A percentile compares a stretch with the other conserved stretches of the same genome.
phyloP scores from a whole-genome alignment of 2,329 filamentous ascomycete genomes.

The Pseudogymnoascus sp. region DNA sequence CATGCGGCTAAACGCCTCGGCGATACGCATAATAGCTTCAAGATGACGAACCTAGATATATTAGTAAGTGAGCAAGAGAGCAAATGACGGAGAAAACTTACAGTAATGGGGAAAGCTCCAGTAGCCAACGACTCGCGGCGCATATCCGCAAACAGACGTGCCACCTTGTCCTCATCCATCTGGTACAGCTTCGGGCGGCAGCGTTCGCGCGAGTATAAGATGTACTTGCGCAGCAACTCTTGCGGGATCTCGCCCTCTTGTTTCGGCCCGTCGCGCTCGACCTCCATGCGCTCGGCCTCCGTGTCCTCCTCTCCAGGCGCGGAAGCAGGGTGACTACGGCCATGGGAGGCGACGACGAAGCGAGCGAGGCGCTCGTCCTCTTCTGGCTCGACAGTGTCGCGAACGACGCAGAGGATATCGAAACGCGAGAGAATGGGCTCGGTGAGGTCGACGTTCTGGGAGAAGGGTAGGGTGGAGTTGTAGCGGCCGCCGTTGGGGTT shows the following conservation, averaged over 20 bases:
- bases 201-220: conserved; percentile 84
- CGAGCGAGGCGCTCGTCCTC: conserved; percentile 90
- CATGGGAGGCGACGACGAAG: conserved; percentile 92
- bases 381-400: conserved; percentile 84
- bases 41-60: conserved; percentile 75
- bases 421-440: conserved; percentile 98
- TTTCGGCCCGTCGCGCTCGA: conserved; percentile 48
- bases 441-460: conserved; percentile 90
- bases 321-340: conserved; percentile 67
- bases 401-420: conserved; percentile 91
- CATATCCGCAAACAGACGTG: conserved; percentile 93
- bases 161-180: conserved; percentile 96
- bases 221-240: conserved; percentile 89
- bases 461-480: conserved; percentile 92
- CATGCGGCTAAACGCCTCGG: conserved; percentile 95
- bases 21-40: conserved; percentile 94
- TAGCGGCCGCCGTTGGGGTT: conserved; percentile 96
- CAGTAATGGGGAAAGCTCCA: conserved; percentile 94
- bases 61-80: conserved; percentile 10
- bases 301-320: conserved; percentile 38
- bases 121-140: conserved; percentile 84
- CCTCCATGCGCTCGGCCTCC: conserved; percentile 48
- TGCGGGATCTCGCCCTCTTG: conserved; percentile 74
- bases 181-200: conserved; percentile 90
- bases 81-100: conserved; percentile 40